These are phyloP conservation scores for Datisca glomerata DNA, from an alignment of 306 rosid genomes.

Conservation along the genomic window DNA sequence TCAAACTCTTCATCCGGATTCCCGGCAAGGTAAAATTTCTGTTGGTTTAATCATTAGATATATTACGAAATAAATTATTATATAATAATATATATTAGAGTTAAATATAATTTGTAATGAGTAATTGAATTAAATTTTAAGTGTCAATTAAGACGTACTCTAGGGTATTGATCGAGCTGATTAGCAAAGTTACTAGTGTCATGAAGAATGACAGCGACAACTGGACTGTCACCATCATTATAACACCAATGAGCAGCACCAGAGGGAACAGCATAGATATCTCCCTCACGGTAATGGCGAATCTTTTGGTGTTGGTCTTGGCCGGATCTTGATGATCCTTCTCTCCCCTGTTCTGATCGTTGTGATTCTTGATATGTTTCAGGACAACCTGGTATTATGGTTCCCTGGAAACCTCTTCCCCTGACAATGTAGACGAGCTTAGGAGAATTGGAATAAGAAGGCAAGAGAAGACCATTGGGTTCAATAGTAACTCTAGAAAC, in stretches of 20 bases:
- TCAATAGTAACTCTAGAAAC: slow-evolving; percentile 17
- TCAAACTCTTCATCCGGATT: slow-evolving; percentile 36
- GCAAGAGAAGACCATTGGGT: slow-evolving; percentile 36
- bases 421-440: slow-evolving; percentile 19
- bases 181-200: slow-evolving; percentile 27
- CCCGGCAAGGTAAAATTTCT: slow-evolving; percentile 55
- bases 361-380: slow-evolving; percentile 29
- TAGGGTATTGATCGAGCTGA: slow-evolving; percentile 49
- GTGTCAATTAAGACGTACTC: slow-evolving; percentile 17
- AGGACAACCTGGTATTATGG: slow-evolving; percentile 28
- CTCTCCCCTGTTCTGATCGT: slow-evolving; percentile 1
- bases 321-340: too few species aligned
- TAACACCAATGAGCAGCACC: slow-evolving; percentile 14
- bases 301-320: slow-evolving; percentile 28
- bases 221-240: slow-evolving; percentile 8
- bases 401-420: slow-evolving; percentile 24
- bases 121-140: too few species aligned
- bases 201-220: slow-evolving; percentile 28
- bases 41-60: not conserved
- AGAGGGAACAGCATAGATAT: slow-evolving; percentile 25
- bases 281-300: slow-evolving; percentile 21
- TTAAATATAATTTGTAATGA: too few species aligned
- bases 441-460: slow-evolving; percentile 27
- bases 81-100: too few species aligned
- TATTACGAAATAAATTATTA: too few species aligned